Evolutionary conservation across 2,329 filamentous ascomycete species (phyloP).

Genomic region (Aspergillus unguis): DNA sequence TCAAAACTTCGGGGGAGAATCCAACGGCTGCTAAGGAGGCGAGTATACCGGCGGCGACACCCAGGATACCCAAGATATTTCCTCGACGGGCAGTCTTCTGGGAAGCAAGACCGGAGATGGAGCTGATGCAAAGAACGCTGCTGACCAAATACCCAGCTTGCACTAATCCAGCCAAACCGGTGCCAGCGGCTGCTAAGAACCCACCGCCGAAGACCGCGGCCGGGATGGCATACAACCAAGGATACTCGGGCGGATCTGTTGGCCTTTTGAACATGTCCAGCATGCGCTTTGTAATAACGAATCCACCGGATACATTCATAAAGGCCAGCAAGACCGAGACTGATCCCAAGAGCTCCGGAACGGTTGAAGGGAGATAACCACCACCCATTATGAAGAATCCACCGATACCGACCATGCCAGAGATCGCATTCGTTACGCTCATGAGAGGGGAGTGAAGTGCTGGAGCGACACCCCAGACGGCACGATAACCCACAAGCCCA

Average conservation of each 20-base stretch:
- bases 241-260: conserved; percentile 83
- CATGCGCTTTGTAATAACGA: conserved; percentile 91
- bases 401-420: conserved; percentile 81
- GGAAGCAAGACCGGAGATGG: conserved; percentile 75
- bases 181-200: conserved; percentile 73
- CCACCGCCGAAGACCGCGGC: conserved; percentile 75
- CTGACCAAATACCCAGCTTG: conserved; percentile 85
- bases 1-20: conserved; percentile 72
- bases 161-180: conserved; percentile 77
- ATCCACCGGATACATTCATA: conserved; percentile 83
- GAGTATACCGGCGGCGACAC: conserved; percentile 77
- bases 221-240: conserved; percentile 79
- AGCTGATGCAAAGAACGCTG: conserved; percentile 77
- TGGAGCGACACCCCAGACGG: conserved; percentile 81
- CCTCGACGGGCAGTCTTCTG: conserved; percentile 80
- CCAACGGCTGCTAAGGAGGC: conserved; percentile 79
- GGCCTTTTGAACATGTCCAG: conserved; percentile 84
- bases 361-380: conserved; percentile 70
- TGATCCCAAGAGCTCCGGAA: conserved; percentile 76
- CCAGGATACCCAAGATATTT: conserved; percentile 81
- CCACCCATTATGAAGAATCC: conserved; percentile 87
- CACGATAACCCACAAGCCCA: conserved; percentile 80
- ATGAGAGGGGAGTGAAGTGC: conserved; percentile 85
- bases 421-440: conserved; percentile 92
- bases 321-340: conserved; percentile 79